Conservation (phyloP, 768 basidiomycete species). For the Plicaturopsis crispa region DNA sequence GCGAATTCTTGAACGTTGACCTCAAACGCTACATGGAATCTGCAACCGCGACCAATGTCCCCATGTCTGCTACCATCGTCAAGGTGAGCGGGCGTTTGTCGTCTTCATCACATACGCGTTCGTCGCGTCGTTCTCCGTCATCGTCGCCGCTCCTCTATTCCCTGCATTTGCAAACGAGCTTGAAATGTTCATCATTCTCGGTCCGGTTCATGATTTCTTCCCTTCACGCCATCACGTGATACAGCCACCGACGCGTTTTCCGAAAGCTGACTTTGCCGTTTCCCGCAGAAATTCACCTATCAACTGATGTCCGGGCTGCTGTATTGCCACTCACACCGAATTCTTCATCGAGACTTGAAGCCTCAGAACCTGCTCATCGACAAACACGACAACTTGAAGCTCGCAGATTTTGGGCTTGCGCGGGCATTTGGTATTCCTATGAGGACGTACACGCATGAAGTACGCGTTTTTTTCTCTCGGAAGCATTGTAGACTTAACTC, state of each 20-base stretch:
- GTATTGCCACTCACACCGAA: constrained; percentile 92
- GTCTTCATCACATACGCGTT: too few species aligned
- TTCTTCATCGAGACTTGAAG: constrained; percentile 95
- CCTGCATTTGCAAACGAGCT: too few species aligned
- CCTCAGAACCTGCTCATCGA: constrained; percentile 95
- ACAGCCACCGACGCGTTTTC: too few species aligned
- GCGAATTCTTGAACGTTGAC: constrained; percentile 96
- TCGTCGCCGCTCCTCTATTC: too few species aligned
- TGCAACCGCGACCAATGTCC: constrained; percentile 61
- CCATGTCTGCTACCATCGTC: constrained; percentile 65
- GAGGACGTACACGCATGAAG: constrained; percentile 99
- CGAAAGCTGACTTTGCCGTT: too few species aligned
- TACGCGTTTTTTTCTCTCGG: too few species aligned
- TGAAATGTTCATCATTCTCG: too few species aligned
- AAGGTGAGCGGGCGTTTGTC: too few species aligned
- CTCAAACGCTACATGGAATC: constrained; percentile 96
- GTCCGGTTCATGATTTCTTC: too few species aligned
- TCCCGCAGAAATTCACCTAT: constrained; percentile 86
- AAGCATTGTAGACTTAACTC: too few species aligned
- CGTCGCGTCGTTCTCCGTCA: too few species aligned
- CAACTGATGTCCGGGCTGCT: constrained; percentile 88
- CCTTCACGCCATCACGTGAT: too few species aligned
- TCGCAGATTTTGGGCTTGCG: constrained; percentile 95
- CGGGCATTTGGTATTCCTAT: constrained; percentile 97
- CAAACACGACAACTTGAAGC: constrained; percentile 82